A percentile compares a stretch with the other conserved stretches of the same genome.
Conservation (phyloP, 2,329 filamentous ascomycete species). For the Epichloe uncinata region DNA sequence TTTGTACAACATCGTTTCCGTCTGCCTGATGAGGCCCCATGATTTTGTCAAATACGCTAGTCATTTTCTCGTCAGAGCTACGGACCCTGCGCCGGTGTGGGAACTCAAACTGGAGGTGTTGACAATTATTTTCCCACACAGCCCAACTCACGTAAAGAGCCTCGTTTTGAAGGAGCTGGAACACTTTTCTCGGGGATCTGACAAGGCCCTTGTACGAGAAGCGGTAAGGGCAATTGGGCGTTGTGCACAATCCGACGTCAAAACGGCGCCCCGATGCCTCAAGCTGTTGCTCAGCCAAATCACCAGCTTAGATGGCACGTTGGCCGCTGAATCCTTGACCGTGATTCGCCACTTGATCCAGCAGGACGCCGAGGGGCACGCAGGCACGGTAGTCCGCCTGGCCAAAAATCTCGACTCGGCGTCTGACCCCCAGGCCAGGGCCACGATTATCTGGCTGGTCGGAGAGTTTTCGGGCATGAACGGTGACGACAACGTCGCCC, state of each 20-base stretch:
- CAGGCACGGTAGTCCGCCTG: conserved; percentile 72
- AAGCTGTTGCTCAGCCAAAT: conserved; percentile 76
- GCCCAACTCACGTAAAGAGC: conserved; percentile 61
- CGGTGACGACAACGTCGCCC: conserved; percentile 76
- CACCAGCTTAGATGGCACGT: conserved; percentile 69
- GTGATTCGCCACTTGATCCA: conserved; percentile 95
- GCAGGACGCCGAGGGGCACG: conserved; percentile 68
- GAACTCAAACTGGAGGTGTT: conserved; percentile 83
- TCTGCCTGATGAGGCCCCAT: conserved; percentile 61
- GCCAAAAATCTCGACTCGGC: conserved; percentile 86
- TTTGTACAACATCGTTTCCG: conserved; percentile 89
- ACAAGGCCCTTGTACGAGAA: conserved; percentile 71
- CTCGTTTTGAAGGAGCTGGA: conserved; percentile 86
- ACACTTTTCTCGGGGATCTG: conserved; percentile 67
- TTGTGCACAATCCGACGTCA: conserved; percentile 67
- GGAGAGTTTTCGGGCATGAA: conserved; percentile 80
- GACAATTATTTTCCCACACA: conserved; percentile 80
- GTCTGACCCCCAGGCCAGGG: conserved; percentile 72
- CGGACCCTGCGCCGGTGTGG: conserved; percentile 73
- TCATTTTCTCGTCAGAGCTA: conserved; percentile 76
- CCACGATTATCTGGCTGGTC: conserved; percentile 94
- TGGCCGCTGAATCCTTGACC: conserved; percentile 86
- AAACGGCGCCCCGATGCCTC: conserved; percentile 66
- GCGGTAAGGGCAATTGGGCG: conserved; percentile 86
- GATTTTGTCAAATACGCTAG: conserved; percentile 81